Base-by-base conservation (phyloP, 2,329 filamentous ascomycete species). In the Aaosphaeria pasadenensis region DNA sequence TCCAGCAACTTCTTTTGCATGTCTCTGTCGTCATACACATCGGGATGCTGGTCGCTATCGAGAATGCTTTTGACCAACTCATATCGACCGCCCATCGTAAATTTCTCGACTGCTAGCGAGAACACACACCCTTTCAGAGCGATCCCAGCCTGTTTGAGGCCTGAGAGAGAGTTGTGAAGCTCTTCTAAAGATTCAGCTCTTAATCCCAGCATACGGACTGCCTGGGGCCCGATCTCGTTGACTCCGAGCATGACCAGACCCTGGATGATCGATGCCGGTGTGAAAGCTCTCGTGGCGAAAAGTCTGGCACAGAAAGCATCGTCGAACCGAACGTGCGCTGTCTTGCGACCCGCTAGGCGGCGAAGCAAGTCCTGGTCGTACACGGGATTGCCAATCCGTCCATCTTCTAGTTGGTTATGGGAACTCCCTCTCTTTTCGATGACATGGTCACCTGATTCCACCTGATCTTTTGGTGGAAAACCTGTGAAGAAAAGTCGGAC, bases 281-380 rank as follows among this genome's bases (percentile, higher is more conserved):
- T 82, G 24, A 94, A 79, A 67, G 88, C 87, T 48, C 77, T 85
- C 1, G 85, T 87, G 7, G 91, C 91, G 64, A 96, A 91, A 73
- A 90, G 84, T 53, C 85, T 82, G n/a, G 91, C 87, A 13, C 88
- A 86, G 30, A 95, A 79, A 1, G 75, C 71, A 65, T 94, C 89
- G 59, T 71, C 66, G 42, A 77, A 67, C 36, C 71, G 64, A 35
- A 76, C 74, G n/a, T 71, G 69, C 31, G 70, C 71, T 45, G 72
- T 71, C 30, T 74, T 71, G 33, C 72, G 69, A 11, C 74, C 74
- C 6, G 66, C 49, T 13, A 73, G 54, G 11, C 60, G 59, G 13
- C 57, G 66, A 62, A 71, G 58, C 4, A 66, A 61, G 7, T 66
- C 56, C 28, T 65, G 50, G 42, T 67, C 62, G 48, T 63, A 58